Conservation (phyloP, 2,329 filamentous ascomycete species). For the Pezicula neosporulosa region DNA sequence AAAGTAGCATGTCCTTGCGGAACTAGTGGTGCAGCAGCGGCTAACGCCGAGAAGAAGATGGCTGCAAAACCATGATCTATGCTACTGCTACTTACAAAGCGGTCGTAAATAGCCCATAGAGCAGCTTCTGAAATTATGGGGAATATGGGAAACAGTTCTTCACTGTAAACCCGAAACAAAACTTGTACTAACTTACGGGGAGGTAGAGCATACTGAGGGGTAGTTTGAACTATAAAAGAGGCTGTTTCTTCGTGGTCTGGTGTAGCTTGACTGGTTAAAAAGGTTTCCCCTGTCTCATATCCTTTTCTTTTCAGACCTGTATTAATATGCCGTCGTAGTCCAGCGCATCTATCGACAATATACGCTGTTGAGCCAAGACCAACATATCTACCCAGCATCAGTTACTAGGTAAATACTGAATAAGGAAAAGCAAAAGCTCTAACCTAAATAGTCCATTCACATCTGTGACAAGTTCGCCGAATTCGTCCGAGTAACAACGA, state of each 20-base stretch:
- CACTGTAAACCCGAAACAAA: background rate
- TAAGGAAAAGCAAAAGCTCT: no score
- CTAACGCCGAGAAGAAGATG: background rate
- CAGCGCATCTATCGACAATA: background rate
- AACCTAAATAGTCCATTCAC: background rate
- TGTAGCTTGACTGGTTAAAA: background rate
- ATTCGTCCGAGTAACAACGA: background rate
- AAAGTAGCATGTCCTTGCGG: background rate
- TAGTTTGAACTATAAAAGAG: background rate
- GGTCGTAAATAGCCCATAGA: background rate
- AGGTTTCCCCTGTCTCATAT: background rate
- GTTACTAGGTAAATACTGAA: no score
- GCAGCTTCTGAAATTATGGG: background rate
- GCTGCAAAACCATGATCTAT: background rate
- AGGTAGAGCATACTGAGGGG: background rate
- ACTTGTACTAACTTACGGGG: background rate
- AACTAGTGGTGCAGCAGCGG: background rate
- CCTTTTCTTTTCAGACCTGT: background rate
- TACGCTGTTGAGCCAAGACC: background rate
- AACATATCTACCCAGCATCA: background rate
- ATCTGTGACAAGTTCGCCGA: slow-evolving; percentile 1
- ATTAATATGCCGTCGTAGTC: background rate
- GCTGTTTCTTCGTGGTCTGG: background rate
- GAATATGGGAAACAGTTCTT: background rate
- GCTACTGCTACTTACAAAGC: background rate